phyloP scores from a whole-genome alignment of 768 basidiomycete genomes.

The Lanmaoa pseudosensibilis region DNA sequence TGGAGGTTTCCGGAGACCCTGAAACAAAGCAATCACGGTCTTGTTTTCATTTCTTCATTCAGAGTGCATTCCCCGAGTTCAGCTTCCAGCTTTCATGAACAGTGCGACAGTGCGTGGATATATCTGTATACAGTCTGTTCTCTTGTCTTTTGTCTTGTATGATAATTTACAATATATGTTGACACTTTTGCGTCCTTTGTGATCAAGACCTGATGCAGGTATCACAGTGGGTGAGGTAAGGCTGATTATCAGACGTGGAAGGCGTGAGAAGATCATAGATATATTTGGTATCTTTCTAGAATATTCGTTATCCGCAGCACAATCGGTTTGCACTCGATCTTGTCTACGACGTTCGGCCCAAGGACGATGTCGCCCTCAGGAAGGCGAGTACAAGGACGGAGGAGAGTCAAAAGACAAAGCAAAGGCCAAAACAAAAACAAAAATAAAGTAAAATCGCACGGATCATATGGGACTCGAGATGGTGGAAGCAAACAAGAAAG shows the following conservation, averaged over 20 bases:
- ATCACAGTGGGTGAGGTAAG: not conserved
- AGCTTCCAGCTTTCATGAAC: not conserved
- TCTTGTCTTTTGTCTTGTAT: slow-evolving; percentile 4
- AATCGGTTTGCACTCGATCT: not conserved
- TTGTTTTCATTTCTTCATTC: not conserved
- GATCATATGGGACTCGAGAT: slow-evolving; percentile 13
- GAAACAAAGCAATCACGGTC: not conserved
- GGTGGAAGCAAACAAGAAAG: slow-evolving; percentile 31
- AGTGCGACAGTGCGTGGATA: slow-evolving; percentile 1
- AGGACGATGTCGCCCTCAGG: not conserved
- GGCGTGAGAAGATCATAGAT: slow-evolving; percentile 13
- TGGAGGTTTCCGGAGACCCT: not conserved
- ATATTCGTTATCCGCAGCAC: slow-evolving; percentile 22
- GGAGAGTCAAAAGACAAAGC: not conserved
- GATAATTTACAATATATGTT: slow-evolving; percentile 2
- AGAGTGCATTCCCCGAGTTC: not conserved
- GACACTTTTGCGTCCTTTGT: not conserved
- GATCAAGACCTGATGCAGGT: not conserved
- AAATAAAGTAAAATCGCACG: not conserved
- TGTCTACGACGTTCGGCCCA: not conserved
- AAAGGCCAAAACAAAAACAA: not conserved
- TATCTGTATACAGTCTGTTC: not conserved
- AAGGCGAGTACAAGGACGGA: not conserved
- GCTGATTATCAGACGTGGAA: slow-evolving; percentile 1
- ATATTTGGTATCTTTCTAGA: slow-evolving; percentile 28